These are phyloP conservation scores for Ogataea salicorniae DNA, from an alignment of 805 yeast species.

Conservation along the genomic window DNA sequence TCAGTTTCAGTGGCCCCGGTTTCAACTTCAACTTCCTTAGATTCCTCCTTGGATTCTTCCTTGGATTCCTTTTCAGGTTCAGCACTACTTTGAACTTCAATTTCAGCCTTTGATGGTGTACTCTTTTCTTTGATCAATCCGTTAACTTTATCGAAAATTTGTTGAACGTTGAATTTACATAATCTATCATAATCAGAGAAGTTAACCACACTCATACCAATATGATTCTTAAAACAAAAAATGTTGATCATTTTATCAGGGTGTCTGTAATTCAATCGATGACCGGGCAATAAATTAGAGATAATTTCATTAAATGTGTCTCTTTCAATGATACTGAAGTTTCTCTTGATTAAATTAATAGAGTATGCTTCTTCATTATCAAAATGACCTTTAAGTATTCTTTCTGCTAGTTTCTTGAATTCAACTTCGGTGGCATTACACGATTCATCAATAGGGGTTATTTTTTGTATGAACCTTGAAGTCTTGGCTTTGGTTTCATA, in stretches of 20 bases:
- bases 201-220: conserved; percentile 82
- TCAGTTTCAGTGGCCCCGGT: no score
- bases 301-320: conserved; percentile 68
- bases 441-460: conserved; percentile 76
- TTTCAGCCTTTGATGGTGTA: no score
- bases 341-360: conserved; percentile 71
- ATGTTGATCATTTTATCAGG: conserved; percentile 76
- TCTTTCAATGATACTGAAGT: conserved; percentile 67
- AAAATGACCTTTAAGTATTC: conserved; percentile 12
- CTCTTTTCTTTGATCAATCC: conserved; percentile 8
- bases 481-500: conserved; percentile 45
- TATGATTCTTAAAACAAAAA: conserved; percentile 82
- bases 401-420: conserved; percentile 43
- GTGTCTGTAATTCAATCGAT: conserved; percentile 71
- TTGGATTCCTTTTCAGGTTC: no score
- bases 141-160: conserved; percentile 52
- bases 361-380: conserved; percentile 50
- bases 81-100: no score
- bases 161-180: conserved; percentile 75
- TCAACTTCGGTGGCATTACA: conserved; percentile 70
- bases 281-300: conserved; percentile 39
- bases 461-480: conserved; percentile 69
- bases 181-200: conserved; percentile 46
- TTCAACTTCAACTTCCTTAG: no score
- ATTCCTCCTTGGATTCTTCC: no score